phyloP scores from a whole-genome alignment of 2,329 filamentous ascomycete species.

The Malbranchea zuffiana region DNA sequence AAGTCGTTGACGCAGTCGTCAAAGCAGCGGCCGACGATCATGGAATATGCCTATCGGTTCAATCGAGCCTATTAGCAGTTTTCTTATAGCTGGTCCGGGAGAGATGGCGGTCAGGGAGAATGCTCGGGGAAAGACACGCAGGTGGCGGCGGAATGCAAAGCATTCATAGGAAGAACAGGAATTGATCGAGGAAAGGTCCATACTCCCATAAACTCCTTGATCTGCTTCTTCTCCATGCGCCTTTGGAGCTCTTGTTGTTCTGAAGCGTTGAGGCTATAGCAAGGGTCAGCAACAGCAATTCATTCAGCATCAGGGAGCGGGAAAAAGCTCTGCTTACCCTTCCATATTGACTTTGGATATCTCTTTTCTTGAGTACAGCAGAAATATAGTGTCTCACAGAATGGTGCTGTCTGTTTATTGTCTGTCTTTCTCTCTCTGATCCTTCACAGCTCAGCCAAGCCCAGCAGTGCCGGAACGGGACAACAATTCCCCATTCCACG shows the following conservation, averaged over 20 bases:
- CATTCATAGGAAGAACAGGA: not conserved
- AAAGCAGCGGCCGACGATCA: constrained; percentile 61
- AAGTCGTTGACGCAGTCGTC: constrained; percentile 96
- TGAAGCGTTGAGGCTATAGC: constrained; percentile 53
- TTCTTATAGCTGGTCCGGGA: constrained; percentile 7
- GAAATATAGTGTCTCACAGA: too few relatives aligned
- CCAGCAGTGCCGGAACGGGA: too few relatives aligned
- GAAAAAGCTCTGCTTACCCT: too few relatives aligned
- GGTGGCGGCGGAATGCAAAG: too few relatives aligned
- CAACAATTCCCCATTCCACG: too few relatives aligned
- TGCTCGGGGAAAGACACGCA: too few relatives aligned
- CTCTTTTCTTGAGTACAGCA: too few relatives aligned
- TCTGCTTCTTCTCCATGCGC: constrained; percentile 95
- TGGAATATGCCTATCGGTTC: constrained; percentile 51
- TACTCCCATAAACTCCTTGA: constrained; percentile 98
- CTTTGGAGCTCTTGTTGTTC: constrained; percentile 89
- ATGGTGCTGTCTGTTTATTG: too few relatives aligned
- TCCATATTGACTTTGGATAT: too few relatives aligned
- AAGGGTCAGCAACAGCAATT: constrained; percentile 4
- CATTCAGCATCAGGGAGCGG: too few relatives aligned
- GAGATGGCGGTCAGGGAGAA: not conserved
- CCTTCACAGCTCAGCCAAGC: too few relatives aligned
- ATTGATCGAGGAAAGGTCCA: constrained; percentile 28
- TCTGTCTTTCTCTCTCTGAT: too few relatives aligned
- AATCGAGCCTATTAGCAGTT: constrained; percentile 8